phyloP scores from a whole-genome alignment of 2,329 filamentous ascomycete genomes.

The Trichophaea hybrida region DNA sequence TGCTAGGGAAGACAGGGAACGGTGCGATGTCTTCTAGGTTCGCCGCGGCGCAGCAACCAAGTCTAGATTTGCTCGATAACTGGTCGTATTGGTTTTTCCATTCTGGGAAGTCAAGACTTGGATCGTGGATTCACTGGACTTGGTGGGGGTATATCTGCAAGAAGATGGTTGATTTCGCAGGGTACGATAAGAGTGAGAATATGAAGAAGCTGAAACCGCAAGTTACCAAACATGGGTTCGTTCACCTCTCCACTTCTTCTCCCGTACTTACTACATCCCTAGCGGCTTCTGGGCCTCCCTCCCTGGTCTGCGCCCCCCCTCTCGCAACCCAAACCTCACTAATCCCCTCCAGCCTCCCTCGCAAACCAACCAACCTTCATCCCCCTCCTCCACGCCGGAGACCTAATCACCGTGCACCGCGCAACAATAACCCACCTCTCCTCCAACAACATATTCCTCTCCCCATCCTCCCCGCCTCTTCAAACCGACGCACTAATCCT shows the following conservation, averaged over 20 bases:
- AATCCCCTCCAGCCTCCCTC: background rate
- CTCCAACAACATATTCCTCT: constrained; percentile 16
- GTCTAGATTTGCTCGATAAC: constrained; percentile 42
- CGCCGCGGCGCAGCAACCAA: constrained; percentile 16
- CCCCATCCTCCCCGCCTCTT: constrained; percentile 12
- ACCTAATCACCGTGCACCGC: constrained; percentile 39
- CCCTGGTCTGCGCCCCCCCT: background rate
- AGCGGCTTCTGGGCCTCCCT: background rate
- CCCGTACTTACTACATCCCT: background rate
- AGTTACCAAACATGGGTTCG: background rate
- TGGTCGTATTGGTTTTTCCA: constrained; percentile 48
- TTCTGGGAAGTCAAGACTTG: constrained; percentile 55
- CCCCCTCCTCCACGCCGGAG: constrained; percentile 40
- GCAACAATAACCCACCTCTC: constrained; percentile 41
- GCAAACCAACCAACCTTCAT: constrained; percentile 38
- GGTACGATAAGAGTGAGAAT: constrained; percentile 5
- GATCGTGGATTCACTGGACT: constrained; percentile 52
- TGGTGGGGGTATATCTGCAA: constrained; percentile 46
- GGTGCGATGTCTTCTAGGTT: background rate
- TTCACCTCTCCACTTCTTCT: background rate
- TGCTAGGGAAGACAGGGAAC: background rate
- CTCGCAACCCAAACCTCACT: background rate
- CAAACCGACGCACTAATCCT: constrained; percentile 21
- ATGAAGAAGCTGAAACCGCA: background rate
- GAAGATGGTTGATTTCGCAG: background rate